Percentiles rank a stretch among this genome's conserved stretches.
Conservation (phyloP, 805 yeast genomes). For the Candida glaebosa region DNA sequence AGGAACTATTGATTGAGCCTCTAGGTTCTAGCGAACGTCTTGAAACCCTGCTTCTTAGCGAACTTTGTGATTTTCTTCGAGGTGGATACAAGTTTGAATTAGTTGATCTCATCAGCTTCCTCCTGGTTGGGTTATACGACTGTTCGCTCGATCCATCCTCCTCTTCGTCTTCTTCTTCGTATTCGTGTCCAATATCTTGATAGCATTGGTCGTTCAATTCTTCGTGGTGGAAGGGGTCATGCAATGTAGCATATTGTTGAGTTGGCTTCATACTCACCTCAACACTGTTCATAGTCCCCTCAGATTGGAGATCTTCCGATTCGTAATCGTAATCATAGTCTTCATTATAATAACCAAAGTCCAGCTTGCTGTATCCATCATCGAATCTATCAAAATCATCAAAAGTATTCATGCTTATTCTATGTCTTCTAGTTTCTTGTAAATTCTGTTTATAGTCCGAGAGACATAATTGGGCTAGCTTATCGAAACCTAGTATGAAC, state of each 20-base stretch:
- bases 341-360: constrained; percentile 1
- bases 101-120: not conserved
- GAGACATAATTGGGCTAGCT: constrained; percentile 15
- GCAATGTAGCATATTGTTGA: not conserved
- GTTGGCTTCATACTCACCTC: not conserved
- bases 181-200: constrained; percentile 1
- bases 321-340: constrained; percentile 1
- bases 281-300: not conserved
- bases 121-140: not conserved
- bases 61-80: not conserved
- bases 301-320: not conserved
- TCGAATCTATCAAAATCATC: constrained; percentile 1
- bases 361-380: not conserved
- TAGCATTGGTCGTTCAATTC: constrained; percentile 7
- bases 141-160: not conserved
- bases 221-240: constrained; percentile 9
- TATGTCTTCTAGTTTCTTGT: constrained; percentile 7
- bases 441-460: constrained; percentile 14
- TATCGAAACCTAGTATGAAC: constrained; percentile 45
- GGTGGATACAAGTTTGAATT: not conserved
- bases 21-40: not conserved
- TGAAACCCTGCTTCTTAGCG: not conserved
- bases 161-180: constrained; percentile 3
- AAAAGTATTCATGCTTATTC: not conserved
- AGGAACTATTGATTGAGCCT: not conserved